Conservation (phyloP, 495 filamentous ascomycete species). For the Xylaria castorea region DNA sequence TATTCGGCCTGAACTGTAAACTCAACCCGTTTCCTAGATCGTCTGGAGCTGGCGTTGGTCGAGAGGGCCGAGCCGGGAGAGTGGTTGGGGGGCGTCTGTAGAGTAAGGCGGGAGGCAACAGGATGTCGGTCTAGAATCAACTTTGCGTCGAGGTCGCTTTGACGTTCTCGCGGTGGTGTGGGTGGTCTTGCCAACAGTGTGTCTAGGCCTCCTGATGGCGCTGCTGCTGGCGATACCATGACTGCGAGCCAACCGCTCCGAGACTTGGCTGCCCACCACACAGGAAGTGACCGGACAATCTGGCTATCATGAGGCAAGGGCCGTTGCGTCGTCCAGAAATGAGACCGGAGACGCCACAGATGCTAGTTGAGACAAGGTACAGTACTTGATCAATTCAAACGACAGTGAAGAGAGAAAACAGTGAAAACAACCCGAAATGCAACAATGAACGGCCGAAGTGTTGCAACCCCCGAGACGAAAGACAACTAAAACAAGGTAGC, state of each 20-base stretch:
- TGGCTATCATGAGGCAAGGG: constrained; percentile 32
- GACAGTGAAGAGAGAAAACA: constrained; percentile 12
- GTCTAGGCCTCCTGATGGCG: constrained; percentile 51
- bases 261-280: constrained; percentile 28
- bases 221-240: constrained; percentile 54
- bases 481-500: constrained; percentile 2
- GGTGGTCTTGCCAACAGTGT: constrained; percentile 58
- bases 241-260: constrained; percentile 43
- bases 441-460: background rate
- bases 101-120: constrained; percentile 42
- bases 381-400: background rate
- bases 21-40: constrained; percentile 70
- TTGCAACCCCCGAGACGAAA: background rate
- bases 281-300: constrained; percentile 14
- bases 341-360: background rate
- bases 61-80: constrained; percentile 61
- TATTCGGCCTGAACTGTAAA: constrained; percentile 78
- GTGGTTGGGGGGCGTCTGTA: constrained; percentile 58
- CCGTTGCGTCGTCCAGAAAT: background rate
- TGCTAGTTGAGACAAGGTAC: constrained; percentile 1
- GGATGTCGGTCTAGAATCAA: constrained; percentile 37
- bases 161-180: constrained; percentile 60
- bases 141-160: constrained; percentile 42
- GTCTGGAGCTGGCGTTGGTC: constrained; percentile 63
- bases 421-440: background rate